Evolutionary conservation across 805 yeast species (phyloP).

Genomic region (Pichia cephalocereana): DNA sequence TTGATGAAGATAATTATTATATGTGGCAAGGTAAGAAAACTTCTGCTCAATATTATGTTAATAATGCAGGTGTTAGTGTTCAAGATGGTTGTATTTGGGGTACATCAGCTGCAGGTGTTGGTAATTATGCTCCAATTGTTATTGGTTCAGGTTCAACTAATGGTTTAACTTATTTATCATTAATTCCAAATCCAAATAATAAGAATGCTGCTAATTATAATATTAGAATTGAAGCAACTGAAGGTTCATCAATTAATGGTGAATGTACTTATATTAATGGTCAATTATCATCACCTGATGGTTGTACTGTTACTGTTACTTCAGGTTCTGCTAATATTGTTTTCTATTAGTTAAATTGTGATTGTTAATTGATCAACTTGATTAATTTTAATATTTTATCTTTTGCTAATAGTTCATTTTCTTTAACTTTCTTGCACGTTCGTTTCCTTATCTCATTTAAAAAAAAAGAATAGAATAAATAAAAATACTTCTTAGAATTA

Average conservation of each 20-base stretch:
- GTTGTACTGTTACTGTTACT: constrained; percentile 59
- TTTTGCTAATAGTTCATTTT: no score
- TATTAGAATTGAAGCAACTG: constrained; percentile 34
- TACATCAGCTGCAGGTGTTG: constrained; percentile 62
- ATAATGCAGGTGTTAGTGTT: constrained; percentile 86
- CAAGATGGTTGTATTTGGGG: constrained; percentile 97
- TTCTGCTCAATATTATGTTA: constrained; percentile 94
- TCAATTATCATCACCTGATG: constrained; percentile 62
- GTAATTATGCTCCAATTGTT: constrained; percentile 97
- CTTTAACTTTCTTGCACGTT: neutral
- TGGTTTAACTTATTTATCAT: constrained; percentile 72
- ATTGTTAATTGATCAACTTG: constrained; percentile 48
- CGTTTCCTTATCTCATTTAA: no score
- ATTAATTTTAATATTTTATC: no score
- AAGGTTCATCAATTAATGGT: constrained; percentile 30
- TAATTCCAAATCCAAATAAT: constrained; percentile 95
- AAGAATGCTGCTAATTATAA: constrained; percentile 45
- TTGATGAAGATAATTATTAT: constrained; percentile 70
- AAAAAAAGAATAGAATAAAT: no score
- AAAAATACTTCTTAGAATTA: no score
- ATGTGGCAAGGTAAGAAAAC: constrained; percentile 73
- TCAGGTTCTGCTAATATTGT: constrained; percentile 27
- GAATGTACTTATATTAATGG: constrained; percentile 38
- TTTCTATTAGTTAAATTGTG: constrained; percentile 71
- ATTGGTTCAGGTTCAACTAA: constrained; percentile 82